Percentiles rank a stretch among this genome's conserved stretches.
These are phyloP conservation scores for Phyllosticta ampelicida DNA, from an alignment of 2,329 filamentous ascomycete species.

Conservation along the genomic window DNA sequence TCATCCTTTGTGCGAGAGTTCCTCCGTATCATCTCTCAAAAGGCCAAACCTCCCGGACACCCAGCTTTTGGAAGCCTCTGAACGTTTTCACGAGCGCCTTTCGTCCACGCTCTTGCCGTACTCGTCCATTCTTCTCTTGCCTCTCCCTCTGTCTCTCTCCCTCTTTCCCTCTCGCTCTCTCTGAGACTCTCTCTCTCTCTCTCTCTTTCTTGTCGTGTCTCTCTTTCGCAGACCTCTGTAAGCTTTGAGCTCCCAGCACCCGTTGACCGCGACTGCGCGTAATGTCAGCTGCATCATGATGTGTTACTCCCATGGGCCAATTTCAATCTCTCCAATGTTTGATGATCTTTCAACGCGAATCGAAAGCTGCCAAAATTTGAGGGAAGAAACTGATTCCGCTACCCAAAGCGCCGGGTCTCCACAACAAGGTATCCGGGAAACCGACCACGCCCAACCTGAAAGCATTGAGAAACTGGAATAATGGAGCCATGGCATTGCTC, in stretches of 20 bases:
- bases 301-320: slow-evolving; percentile 6
- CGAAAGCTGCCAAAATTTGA: slow-evolving; percentile 10
- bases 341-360: slow-evolving; percentile 9
- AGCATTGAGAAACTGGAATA: slow-evolving; percentile 16
- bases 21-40: neutral
- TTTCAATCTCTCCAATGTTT: slow-evolving; percentile 10
- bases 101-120: neutral
- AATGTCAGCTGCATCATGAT: slow-evolving; percentile 10
- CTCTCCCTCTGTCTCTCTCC: neutral
- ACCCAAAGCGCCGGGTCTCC: slow-evolving; percentile 28
- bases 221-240: neutral
- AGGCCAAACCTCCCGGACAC: neutral
- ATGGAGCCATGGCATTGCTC: slow-evolving; percentile 8
- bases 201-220: neutral
- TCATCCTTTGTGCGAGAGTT: neutral
- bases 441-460: slow-evolving; percentile 21
- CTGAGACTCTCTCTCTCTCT: neutral
- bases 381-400: slow-evolving; percentile 18
- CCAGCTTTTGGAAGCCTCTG: neutral
- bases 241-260: slow-evolving; percentile 6
- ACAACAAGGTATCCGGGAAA: slow-evolving; percentile 29
- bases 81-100: neutral
- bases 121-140: too few relatives aligned
- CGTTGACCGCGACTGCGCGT: slow-evolving; percentile 7
- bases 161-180: neutral